Evolutionary conservation across 2,329 filamentous ascomycete species (phyloP), one percentile per base, ranked within the genome.

Genomic region (Fusarium xyrophilum): DNA sequence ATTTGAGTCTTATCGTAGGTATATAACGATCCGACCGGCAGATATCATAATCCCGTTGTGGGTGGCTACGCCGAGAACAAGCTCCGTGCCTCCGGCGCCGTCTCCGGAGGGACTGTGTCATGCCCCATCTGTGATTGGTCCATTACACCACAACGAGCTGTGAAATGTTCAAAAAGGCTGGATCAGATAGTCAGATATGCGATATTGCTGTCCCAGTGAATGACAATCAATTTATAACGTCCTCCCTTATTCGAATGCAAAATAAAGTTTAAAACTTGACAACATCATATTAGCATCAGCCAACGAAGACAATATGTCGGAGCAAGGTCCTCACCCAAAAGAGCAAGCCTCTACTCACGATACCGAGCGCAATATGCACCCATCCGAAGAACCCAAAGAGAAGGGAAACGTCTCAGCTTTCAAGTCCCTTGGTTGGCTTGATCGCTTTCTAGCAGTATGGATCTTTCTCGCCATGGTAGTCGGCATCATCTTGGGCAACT

Each of bases 401-500:
- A 62, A 63, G 17, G 14, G 39, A 8, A 65, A 52, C 5, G 27
- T 33, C 2, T 85, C 84, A 0, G 78, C 81, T 0, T 86, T 87
- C 76, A 85, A 85, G 43, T 79, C 83, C 3, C 83, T 91, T 0
- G 85, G 85, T 7, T 81, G 84, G 67, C 82, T 91, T 1, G 88
- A 91, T 72, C 84, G 88, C 4, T 88, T 87, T 69, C 84, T 92
- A 1, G 88, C 87, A 5, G 38, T 91, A 28, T 91, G 92, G 92
- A 94, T 95, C 62, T 82, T 95, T 28, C 84, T 95, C 0, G 91
- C 91, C 46, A 96, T 96, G 89, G 83, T 85, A 2, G 78, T 93
- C 11, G 92, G 92, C 6, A 89, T 96, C 43, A 79, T 94, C 2
- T 79, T 95, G 1, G 91, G 91, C 9, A 94, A 94, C 77, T 92